Evolutionary conservation across 257 asterid genomes (phyloP), one percentile per base, ranked within the genome.

Genomic region (Lycium ferocissimum): DNA sequence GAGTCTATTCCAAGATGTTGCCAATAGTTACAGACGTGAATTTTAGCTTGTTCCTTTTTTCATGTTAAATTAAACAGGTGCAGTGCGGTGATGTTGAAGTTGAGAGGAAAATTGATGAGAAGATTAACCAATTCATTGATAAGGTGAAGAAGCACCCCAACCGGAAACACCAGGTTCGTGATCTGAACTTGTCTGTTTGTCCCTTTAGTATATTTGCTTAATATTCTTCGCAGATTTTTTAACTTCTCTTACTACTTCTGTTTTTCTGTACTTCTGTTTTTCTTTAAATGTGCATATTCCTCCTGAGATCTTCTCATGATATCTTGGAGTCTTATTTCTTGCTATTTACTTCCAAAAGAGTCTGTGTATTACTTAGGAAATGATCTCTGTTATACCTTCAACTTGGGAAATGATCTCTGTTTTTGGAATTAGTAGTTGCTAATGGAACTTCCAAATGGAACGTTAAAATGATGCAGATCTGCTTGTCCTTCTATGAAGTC

Each of bases 91-190:
- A 97, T 70, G 87, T 84, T 58, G 98, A 94, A 81, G 87, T 95
- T 85, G 99, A 93, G 89, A 92, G 91, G 89, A 94, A 93, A 91
- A 91, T 95, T 72, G 98, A 97, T 59, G 98, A 92, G 87, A 97
- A 93, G 90, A 95, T 95, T 86, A 94, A 91, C 58, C 98, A 92
- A 67, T 95, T 95, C 86, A 94, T 97, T 26, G 98, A 95, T 70
- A 92, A 88, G 92, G 99, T 94, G 87, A 98, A 97, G 89, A 97
- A 95, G 91, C 95, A 95, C 89, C 98, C 98, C 18, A 94, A 93
- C 91, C 93, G 92, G 93, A 95, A 95, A 91, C 94, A 95, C 86
- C 98, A 97, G 98, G 99, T 94, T 85, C 51, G 75, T 79, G 59
- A n/a, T 82, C 70, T 79, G 79, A 18, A 80, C 84, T 73, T 61